Evolutionary conservation across 1,284 basidiomycete genomes (phyloP).

Genomic region (Sporisorium exsertum): DNA sequence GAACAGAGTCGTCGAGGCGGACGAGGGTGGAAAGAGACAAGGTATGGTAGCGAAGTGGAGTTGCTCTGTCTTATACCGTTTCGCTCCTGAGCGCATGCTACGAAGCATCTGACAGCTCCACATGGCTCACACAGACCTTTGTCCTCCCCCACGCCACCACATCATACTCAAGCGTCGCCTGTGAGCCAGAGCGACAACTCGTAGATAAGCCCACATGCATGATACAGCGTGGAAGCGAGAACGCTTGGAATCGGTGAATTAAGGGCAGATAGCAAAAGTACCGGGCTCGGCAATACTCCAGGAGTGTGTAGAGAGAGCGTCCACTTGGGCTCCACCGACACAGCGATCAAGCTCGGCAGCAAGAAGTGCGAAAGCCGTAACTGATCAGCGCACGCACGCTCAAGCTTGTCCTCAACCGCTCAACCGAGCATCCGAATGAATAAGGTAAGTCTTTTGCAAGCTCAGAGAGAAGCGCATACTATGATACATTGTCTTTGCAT

Average conservation of each 20-base stretch:
- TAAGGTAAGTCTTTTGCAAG: neutral
- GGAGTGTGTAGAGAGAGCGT: neutral
- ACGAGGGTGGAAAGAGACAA: neutral
- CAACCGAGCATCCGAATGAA: neutral
- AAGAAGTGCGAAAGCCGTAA: neutral
- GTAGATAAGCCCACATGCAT: neutral
- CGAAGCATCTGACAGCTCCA: neutral
- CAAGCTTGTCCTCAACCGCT: neutral
- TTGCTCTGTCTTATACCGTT: neutral
- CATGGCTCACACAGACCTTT: neutral
- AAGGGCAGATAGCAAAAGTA: neutral
- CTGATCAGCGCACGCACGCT: neutral
- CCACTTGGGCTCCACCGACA: neutral
- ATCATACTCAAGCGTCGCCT: neutral
- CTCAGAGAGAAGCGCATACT: neutral
- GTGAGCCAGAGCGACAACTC: neutral
- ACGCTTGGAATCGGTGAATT: neutral
- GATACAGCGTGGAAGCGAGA: neutral
- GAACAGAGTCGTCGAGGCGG: too few species aligned
- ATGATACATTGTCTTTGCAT: neutral
- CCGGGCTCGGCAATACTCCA: neutral
- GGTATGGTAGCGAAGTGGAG: neutral
- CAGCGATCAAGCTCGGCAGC: neutral
- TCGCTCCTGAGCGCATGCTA: neutral
- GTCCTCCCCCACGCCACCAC: neutral